phyloP scores from a whole-genome alignment of 129 eudicot genomes.

The Glebionis coronaria region DNA sequence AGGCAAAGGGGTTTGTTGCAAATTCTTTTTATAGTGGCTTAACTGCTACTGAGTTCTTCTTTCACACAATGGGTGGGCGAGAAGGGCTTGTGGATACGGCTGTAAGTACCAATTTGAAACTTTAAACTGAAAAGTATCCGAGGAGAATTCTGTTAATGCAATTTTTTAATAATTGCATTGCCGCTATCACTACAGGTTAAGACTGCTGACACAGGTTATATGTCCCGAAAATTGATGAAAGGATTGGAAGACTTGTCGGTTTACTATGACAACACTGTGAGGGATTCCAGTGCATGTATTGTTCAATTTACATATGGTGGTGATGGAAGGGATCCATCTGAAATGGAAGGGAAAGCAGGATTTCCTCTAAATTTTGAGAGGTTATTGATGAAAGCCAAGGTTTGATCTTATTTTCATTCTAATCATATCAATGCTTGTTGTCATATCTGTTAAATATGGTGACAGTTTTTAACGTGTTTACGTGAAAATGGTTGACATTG shows the following conservation, averaged over 20 bases:
- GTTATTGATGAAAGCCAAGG: slow-evolving; percentile 81
- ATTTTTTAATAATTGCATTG: slow-evolving; percentile 4
- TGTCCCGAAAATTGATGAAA: slow-evolving; percentile 90
- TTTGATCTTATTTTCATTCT: slow-evolving; percentile 26
- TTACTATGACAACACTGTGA: slow-evolving; percentile 80
- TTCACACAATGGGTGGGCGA: slow-evolving; percentile 99
- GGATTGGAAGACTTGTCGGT: slow-evolving; percentile 82
- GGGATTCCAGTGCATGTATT: slow-evolving; percentile 78
- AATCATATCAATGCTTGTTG: not conserved
- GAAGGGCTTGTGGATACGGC: slow-evolving; percentile 99
- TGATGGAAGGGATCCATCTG: slow-evolving; percentile 92
- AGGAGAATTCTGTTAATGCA: not conserved
- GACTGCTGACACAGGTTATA: slow-evolving; percentile 98
- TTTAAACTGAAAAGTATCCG: not conserved
- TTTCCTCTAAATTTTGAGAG: slow-evolving; percentile 78
- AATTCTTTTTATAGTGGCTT: slow-evolving; percentile 94
- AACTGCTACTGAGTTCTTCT: slow-evolving; percentile 93
- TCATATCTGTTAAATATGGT: slow-evolving; percentile 11
- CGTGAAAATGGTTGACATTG: not conserved
- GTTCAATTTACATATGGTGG: slow-evolving; percentile 90
- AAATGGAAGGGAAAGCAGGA: slow-evolving; percentile 89
- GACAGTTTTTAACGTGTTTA: too few species aligned
- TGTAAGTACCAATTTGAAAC: slow-evolving; percentile 35
- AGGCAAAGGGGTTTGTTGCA: slow-evolving; percentile 97
- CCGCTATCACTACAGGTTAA: slow-evolving; percentile 60